A percentile compares a stretch with the other conserved stretches of the same genome.
These are phyloP conservation scores for Hyaloscypha bicolor DNA, from an alignment of 495 filamentous ascomycete species.

Conservation along the genomic window DNA sequence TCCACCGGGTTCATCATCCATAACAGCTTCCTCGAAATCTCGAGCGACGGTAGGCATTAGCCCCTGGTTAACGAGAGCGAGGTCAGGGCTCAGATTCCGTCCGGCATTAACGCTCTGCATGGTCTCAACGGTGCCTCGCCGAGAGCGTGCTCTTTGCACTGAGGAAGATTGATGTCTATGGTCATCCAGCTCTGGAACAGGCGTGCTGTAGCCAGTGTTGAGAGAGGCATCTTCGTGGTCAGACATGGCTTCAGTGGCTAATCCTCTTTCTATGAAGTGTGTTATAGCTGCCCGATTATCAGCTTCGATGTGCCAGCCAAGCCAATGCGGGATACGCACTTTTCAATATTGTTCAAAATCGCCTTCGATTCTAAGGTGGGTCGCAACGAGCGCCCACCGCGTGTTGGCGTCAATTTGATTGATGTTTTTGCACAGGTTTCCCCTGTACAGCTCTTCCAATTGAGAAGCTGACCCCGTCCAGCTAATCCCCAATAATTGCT, in stretches of 20 bases:
- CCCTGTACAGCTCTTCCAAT: constrained; percentile 31
- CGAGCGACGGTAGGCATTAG: constrained; percentile 55
- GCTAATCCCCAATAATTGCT: neutral
- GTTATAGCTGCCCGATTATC: neutral
- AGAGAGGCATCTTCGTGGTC: constrained; percentile 51
- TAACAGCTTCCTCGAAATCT: constrained; percentile 79
- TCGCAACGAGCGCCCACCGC: constrained; percentile 37
- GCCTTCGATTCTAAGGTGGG: constrained; percentile 31
- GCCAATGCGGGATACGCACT: neutral
- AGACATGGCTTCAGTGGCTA: constrained; percentile 52
- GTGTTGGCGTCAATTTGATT: constrained; percentile 38
- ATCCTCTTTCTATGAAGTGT: neutral
- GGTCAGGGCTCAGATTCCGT: constrained; percentile 41
- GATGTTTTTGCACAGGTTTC: constrained; percentile 33
- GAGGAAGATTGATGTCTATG: constrained; percentile 80
- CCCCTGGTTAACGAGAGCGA: constrained; percentile 36
- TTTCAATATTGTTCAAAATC: neutral
- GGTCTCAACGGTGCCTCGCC: constrained; percentile 59
- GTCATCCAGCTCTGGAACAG: constrained; percentile 89
- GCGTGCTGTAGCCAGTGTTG: constrained; percentile 65
- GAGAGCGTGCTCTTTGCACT: constrained; percentile 53
- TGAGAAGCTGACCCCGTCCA: constrained; percentile 15
- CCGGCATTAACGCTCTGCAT: constrained; percentile 44
- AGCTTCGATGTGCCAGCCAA: neutral
- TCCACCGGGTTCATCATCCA: constrained; percentile 72